Conservation (phyloP, 192 early-diverging fungal genomes). For the Coemansia sp. region DNA sequence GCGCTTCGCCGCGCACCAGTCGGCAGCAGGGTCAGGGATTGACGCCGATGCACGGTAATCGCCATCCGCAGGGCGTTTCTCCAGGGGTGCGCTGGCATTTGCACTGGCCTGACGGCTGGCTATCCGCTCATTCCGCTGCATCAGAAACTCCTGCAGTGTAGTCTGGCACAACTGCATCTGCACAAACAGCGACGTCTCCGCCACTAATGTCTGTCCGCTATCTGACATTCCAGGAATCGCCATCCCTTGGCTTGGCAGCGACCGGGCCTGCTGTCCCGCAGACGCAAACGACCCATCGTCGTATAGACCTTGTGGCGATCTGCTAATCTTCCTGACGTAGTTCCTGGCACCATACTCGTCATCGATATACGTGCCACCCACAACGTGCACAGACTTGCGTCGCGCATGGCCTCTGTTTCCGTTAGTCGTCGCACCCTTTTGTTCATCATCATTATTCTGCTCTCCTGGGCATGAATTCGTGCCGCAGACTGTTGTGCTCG, state of each 20-base stretch:
- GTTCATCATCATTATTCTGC: neutral
- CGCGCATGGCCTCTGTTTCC: constrained; percentile 18
- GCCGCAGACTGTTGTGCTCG: neutral
- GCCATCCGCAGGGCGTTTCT: neutral
- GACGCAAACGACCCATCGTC: neutral
- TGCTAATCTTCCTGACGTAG: neutral
- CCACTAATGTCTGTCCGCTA: constrained; percentile 8
- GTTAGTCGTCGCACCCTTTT: neutral
- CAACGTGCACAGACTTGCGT: constrained; percentile 15
- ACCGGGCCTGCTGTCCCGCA: constrained; percentile 19
- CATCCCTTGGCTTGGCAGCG: constrained; percentile 34
- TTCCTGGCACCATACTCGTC: neutral
- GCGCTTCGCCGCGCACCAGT: constrained; percentile 9
- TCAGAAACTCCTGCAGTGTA: constrained; percentile 68
- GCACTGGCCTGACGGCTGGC: constrained; percentile 11
- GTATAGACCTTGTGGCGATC: constrained; percentile 9
- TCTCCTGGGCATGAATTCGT: neutral
- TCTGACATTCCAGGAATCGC: constrained; percentile 18
- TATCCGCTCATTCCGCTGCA: constrained; percentile 63
- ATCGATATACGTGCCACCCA: neutral
- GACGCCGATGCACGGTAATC: neutral
- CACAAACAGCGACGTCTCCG: constrained; percentile 66
- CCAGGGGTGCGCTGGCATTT: neutral
- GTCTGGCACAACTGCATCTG: constrained; percentile 94
- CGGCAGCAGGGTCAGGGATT: constrained; percentile 9